Evolutionary conservation across 176 grass and related monocot genomes (phyloP), one percentile per base, ranked within the genome.

Genomic region (Leersia perrieri): DNA sequence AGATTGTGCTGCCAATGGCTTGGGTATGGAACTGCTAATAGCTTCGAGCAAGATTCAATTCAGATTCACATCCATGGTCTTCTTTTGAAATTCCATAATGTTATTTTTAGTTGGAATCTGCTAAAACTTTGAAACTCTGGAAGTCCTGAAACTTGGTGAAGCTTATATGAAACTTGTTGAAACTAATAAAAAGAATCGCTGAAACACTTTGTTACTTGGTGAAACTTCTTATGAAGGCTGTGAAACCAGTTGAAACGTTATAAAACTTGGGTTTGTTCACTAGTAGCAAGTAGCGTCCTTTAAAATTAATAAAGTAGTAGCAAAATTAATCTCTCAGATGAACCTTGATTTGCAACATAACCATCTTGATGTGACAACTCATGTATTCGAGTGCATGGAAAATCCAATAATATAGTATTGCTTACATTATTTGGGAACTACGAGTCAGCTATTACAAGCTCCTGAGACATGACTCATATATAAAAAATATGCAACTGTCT

Each of bases 391-490:
- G 45, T 72, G 16, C 58, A 42, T 44, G 7, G 41, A 28, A 67
- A 84, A 79, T 26, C 40, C 12, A 22, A 86, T 77, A 38, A 55
- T 65, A 84, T 32, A 63, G 66, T 55, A 85, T 33, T 41, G 29
- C 42, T n/a, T n/a, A 10, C 36, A 67, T 0, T 0, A 78, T 28
- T 65, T 30, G 1, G 28, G 25, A 18, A 68, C 33, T 81, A 76
- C 25, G 23, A n/a, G 63, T 71, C 34, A 70, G 18, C 70, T 63
- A 60, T 23, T 51, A 83, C 32, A 65, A 70, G 30, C 79, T 76
- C 41, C 36, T 49, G 7, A 30, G 28, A 35, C 39, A 73, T n/a
- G 32, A 7, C 28, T 58, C 36, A 75, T 5, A 49, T 49, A 42
- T 47, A 77, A 90, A 82, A 72, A 49, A 51, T 36, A 4, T 31